Evolutionary conservation across 768 basidiomycete species (phyloP).

Genomic region (Termitomyces sp.): DNA sequence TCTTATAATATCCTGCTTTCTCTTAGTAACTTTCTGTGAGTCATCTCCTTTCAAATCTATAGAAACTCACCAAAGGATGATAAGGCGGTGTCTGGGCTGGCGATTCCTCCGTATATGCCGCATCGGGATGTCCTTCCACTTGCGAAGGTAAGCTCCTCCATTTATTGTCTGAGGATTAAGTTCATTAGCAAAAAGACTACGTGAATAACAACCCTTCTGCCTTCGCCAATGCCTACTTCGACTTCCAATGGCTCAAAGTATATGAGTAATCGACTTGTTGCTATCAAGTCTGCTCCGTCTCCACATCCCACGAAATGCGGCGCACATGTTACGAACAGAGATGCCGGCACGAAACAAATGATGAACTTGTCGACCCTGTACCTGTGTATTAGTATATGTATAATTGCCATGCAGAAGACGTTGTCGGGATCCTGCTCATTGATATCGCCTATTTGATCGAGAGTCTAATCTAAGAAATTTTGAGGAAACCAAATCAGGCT

Average conservation of each 20-base stretch:
- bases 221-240: slow-evolving; percentile 68
- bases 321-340: not conserved
- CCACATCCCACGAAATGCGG: not conserved
- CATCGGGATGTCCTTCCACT: slow-evolving; percentile 47
- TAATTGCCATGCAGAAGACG: not conserved
- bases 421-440: not conserved
- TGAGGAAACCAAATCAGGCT: not conserved
- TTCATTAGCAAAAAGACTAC: slow-evolving; percentile 35
- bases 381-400: not conserved
- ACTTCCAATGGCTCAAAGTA: slow-evolving; percentile 54
- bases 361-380: not conserved
- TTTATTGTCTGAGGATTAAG: not conserved
- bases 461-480: not conserved
- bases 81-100: slow-evolving; percentile 64
- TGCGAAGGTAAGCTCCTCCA: slow-evolving; percentile 40
- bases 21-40: slow-evolving; percentile 57
- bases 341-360: not conserved
- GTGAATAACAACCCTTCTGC: slow-evolving; percentile 64
- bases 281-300: not conserved
- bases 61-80: not conserved
- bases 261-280: slow-evolving; percentile 16
- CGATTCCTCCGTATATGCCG: slow-evolving; percentile 26
- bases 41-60: not conserved
- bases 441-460: not conserved
- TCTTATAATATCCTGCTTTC: not conserved